These are phyloP conservation scores for Trichocladium antarcticum DNA, from an alignment of 495 filamentous ascomycete species.

Conservation along the genomic window DNA sequence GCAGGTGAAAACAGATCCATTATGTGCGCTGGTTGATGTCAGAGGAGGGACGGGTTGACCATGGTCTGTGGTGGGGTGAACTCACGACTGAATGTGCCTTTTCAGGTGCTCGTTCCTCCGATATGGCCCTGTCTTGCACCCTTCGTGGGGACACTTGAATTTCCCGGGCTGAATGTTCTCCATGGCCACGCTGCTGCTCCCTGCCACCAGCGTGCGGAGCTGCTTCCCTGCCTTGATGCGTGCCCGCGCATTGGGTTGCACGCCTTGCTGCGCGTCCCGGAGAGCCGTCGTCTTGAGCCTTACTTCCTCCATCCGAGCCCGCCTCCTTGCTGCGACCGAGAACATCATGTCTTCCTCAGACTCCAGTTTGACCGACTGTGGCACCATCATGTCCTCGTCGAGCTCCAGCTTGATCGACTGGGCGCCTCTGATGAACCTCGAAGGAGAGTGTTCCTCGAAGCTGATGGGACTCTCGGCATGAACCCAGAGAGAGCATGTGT, in stretches of 20 bases:
- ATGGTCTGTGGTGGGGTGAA: not conserved
- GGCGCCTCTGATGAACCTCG: not conserved
- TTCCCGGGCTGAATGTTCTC: slow-evolving; percentile 16
- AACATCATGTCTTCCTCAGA: not conserved
- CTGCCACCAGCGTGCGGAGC: not conserved
- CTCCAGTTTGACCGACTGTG: not conserved
- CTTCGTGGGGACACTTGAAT: slow-evolving; percentile 1
- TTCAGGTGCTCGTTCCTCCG: slow-evolving; percentile 55
- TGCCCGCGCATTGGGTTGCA: not conserved
- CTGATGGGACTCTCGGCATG: slow-evolving; percentile 19
- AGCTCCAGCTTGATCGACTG: not conserved
- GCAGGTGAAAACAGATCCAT: slow-evolving; percentile 3
- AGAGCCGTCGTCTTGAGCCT: slow-evolving; percentile 28
- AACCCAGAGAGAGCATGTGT: slow-evolving; percentile 10
- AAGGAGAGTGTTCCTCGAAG: slow-evolving; percentile 6
- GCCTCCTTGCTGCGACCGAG: slow-evolving; percentile 1
- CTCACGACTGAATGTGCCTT: slow-evolving; percentile 48
- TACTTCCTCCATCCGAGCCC: slow-evolving; percentile 20
- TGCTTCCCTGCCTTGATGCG: slow-evolving; percentile 4
- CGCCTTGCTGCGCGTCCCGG: slow-evolving; percentile 20
- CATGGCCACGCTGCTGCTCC: slow-evolving; percentile 10
- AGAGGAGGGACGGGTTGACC: not conserved
- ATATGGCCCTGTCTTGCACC: slow-evolving; percentile 38
- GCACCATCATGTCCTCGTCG: not conserved
- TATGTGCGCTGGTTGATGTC: not conserved